Conservation (phyloP, 169 alveolate genomes). For the Plasmodium gaboni region DNA sequence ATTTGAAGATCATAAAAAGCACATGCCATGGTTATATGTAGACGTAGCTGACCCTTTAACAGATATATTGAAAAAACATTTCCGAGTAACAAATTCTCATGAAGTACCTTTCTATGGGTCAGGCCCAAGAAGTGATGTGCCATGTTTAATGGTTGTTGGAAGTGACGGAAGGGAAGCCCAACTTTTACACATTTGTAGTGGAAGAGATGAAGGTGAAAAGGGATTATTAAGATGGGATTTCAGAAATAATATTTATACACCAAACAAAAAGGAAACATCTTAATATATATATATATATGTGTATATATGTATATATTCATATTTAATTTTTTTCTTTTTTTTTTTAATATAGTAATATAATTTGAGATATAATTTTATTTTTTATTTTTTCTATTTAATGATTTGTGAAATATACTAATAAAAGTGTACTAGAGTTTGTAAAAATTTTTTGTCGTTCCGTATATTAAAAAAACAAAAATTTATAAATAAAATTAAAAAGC, state of each 20-base stretch:
- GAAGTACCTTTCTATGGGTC: conserved; percentile 76
- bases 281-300: too few species aligned
- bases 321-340: background rate
- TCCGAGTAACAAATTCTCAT: conserved; percentile 72
- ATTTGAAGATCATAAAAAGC: conserved; percentile 76
- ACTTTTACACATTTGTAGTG: conserved; percentile 81
- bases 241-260: conserved; percentile 63
- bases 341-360: background rate
- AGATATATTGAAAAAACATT: conserved; percentile 78
- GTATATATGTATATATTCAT: too few species aligned
- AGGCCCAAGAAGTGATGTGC: conserved; percentile 82
- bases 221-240: conserved; percentile 79
- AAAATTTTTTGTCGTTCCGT: too few species aligned
- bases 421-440: background rate
- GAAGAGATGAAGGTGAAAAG: conserved; percentile 84
- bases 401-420: conserved; percentile 17
- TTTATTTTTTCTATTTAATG: background rate
- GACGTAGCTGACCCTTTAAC: conserved; percentile 81
- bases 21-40: conserved; percentile 82
- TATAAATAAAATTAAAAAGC: too few species aligned
- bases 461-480: too few species aligned
- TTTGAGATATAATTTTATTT: background rate
- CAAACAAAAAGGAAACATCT: conserved; percentile 31
- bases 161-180: conserved; percentile 84
- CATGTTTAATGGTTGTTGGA: conserved; percentile 82